Base-by-base conservation (phyloP, 306 rosid genomes). In the Quercus glauca region DNA sequence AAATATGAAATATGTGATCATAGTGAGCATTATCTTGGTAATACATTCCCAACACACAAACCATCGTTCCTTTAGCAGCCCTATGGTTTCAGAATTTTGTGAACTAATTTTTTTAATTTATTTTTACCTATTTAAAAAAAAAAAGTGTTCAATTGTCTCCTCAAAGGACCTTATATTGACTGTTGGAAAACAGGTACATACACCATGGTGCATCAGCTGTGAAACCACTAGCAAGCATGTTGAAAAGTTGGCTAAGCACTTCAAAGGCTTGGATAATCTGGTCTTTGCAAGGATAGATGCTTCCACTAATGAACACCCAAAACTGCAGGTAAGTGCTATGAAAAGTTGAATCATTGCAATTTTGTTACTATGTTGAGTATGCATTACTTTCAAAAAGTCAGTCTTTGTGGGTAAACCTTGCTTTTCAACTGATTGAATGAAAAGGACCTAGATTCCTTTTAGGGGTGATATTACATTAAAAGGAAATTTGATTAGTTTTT, bases 191-290 rank as follows among this genome's bases (percentile, higher is more conserved):
- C 84, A 95, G 99, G 97, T 95, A 57, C 85, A 80, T 67, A 83
- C 99, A 17, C 98, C 99, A 37, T 93, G 99, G 99, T 95, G 99
- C 84, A 79, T 87, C 78, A 88, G 76, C 74, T 95, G 99, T 64
- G 98, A 95, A 83, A 79, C 90, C 74, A 93, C 85, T 25, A 90
- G 80, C 85, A 93, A 93, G 85, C 95, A 92, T 5, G 93, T 95
- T 8, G 92, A 93, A 83, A 95, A 89, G 84, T 85, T 95, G 88
- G 94, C 97, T 15, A 91, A 93, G 87, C 98, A 93, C 86, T 91
- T 91, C 95, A 93, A 89, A 85, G 90, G 88, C 83, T 82, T 81
- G 60, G 90, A 86, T 26, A 83, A 79, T 85, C 76, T 93, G 68
- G 65, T 90, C 35, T 91, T 95, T 69, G 90, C 90, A 41, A 91